Evolutionary conservation across 768 basidiomycete species (phyloP), one percentile per base, ranked within the genome.

Genomic region (Mycena galopus): DNA sequence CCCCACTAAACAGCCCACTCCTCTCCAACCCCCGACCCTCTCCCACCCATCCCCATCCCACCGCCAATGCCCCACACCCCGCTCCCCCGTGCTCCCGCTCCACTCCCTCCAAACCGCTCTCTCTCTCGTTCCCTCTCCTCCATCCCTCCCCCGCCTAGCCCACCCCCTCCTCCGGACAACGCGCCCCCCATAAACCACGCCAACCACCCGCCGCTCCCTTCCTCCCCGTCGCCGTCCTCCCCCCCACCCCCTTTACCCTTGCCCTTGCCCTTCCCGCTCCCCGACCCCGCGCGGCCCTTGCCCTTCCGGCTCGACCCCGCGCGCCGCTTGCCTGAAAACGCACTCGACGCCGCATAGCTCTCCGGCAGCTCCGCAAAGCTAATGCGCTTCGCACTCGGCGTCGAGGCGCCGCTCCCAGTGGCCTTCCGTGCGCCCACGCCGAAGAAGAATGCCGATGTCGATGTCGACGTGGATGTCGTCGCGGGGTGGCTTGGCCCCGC

Each of bases 311-410:
- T 81, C 37, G 37, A 14, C 42, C 42, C 42, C 42, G 42, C 44
- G 16, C 44, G 44, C 16, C 44, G 44, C 44, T n/a, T 21, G 21
- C 44, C 44, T 21, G 44, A 4, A 2, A 9, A 21, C 44, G 19
- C 1, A 8, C 44, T 42, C 65, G 84, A 81, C 58, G 63, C 75
- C 39, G 87, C 84, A 72, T 92, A 91, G 39, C 90, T 88, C 80
- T 94, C 93, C 0, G 93, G 93, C 58, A 92, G 84, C 81, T 91
- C 87, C 39, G 93, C 93, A 74, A 95, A 95, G 71, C 91, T 93
- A 51, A 95, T 94, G n/a, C 90, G 86, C 75, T 93, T 94, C 11
- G 93, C 83, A 88, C 85, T 63, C 90, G 55, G 88, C 47, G 70
- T 86, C 14, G 87, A 78, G 50, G 85, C 73, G 60, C 86, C 87